A percentile compares a stretch with the other conserved stretches of the same genome.
phyloP scores from a whole-genome alignment of 169 alveolate species.

The Cryptosporidium andersoni region DNA sequence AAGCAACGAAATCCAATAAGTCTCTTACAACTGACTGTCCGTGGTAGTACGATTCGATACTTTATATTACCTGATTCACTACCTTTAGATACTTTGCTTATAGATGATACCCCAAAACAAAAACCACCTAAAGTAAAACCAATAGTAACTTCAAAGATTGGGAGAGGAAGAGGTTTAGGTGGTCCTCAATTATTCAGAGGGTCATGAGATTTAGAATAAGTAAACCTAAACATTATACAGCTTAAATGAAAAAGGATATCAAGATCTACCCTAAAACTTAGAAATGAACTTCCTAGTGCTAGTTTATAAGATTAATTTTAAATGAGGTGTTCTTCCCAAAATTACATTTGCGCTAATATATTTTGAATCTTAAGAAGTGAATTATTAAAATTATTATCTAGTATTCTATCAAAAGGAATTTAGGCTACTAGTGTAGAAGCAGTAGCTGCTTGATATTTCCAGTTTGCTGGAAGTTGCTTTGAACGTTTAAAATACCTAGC shows the following conservation, averaged over 20 bases:
- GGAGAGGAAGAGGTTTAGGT: neutral
- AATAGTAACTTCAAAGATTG: slow-evolving; percentile 1
- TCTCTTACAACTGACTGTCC: slow-evolving; percentile 91
- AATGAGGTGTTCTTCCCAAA: no score
- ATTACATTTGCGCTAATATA: neutral
- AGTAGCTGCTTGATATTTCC: slow-evolving; percentile 94
- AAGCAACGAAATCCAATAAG: slow-evolving; percentile 91
- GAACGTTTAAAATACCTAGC: slow-evolving; percentile 97
- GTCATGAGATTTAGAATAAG: no score
- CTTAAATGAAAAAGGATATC: no score
- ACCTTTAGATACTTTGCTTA: slow-evolving; percentile 93
- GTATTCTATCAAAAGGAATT: slow-evolving; percentile 10
- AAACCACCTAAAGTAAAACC: slow-evolving; percentile 81
- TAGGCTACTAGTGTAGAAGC: slow-evolving; percentile 87
- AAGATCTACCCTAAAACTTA: no score
- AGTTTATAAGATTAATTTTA: no score
- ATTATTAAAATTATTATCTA: neutral
- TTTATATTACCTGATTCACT: slow-evolving; percentile 94
- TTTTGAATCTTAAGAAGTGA: slow-evolving; percentile 5
- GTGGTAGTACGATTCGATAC: slow-evolving; percentile 95
- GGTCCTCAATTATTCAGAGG: neutral
- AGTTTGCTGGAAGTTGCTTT: slow-evolving; percentile 95
- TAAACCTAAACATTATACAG: no score
- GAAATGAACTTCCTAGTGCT: no score
- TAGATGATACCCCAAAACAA: slow-evolving; percentile 94